These are phyloP conservation scores for Penicillium bovifimosum DNA, from an alignment of 495 filamentous ascomycete species.

Conservation along the genomic window DNA sequence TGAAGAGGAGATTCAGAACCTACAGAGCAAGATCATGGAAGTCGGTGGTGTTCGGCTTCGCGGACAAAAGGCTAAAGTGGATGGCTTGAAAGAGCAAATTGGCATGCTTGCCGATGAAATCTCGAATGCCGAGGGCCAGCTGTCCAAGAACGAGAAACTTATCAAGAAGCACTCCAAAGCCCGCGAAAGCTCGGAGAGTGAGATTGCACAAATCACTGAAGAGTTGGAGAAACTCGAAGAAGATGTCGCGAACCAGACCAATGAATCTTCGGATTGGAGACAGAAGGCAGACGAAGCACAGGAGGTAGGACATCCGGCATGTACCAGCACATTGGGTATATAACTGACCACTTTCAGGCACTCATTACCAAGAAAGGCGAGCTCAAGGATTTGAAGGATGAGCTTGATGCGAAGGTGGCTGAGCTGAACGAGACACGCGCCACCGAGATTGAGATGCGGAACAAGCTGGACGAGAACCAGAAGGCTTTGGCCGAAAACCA, in stretches of 20 bases:
- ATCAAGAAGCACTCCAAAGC: constrained; percentile 82
- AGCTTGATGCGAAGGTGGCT: constrained; percentile 79
- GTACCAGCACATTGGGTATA: not conserved
- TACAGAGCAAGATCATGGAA: constrained; percentile 98
- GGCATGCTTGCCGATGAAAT: constrained; percentile 72
- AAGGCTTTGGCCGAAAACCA: constrained; percentile 84
- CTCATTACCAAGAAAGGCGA: constrained; percentile 76
- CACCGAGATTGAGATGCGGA: constrained; percentile 95
- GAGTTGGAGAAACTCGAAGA: constrained; percentile 72
- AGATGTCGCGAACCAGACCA: constrained; percentile 70
- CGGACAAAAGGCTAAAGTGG: constrained; percentile 88
- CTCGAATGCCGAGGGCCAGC: constrained; percentile 76
- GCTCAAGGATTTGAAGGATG: constrained; percentile 69
- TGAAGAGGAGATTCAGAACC: constrained; percentile 81
- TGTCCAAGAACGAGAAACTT: constrained; percentile 88
- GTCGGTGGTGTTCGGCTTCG: constrained; percentile 89
- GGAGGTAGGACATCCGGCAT: constrained; percentile 41
- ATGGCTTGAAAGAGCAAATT: constrained; percentile 82
- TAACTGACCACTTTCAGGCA: constrained; percentile 34
- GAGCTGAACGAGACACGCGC: constrained; percentile 88
- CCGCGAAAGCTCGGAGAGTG: constrained; percentile 63
- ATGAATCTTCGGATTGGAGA: constrained; percentile 64
- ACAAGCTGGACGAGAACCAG: constrained; percentile 90
- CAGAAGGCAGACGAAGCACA: constrained; percentile 80
- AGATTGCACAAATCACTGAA: constrained; percentile 61